Base-by-base conservation (phyloP, 768 basidiomycete genomes). In the Trametes meyenii region DNA sequence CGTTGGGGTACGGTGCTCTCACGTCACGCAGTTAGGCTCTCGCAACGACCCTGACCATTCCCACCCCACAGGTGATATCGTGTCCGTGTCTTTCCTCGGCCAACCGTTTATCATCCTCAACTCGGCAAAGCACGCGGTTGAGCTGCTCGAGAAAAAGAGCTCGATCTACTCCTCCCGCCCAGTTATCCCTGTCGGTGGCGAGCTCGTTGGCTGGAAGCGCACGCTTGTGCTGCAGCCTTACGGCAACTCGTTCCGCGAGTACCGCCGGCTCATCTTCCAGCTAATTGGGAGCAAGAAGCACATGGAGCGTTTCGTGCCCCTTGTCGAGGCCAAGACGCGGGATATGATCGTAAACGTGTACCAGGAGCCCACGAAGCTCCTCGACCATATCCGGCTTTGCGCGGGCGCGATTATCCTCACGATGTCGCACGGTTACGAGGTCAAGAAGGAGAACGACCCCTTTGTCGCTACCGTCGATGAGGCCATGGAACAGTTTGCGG, bases 381-480 rank as follows among this genome's bases (percentile, higher is more conserved):
- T 65, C 3, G 54, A 68, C 3, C 71, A 74, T 55, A 59, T 78
- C 23, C 66, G 70, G 7, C 70, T 73, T 76, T 77, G 56, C 14
- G 67, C 70, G 1, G 72, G 72, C 10, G 59, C 71, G 0, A 69
- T 74, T 45, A 73, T 73, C 39, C 63, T 74, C 14, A 68, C 61
- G 58, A 64, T 74, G 55, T 62, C 71, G 5, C 64, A 72, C 45
- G 73, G 73, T 2, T 74, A 74, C 57, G 44, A 68, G 45, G 68
- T 72, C 11, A 21, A 63, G 42, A 65, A 58, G 5, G 67, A 63
- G 36, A 72, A 77, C 5, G 79, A 83, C 57, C 72, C 72, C 2
- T 73, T 77, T 51, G 66, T 83, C 19, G 43, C 67, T 3, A 63
- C 76, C 3, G 76, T 74, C 5, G 73, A 79, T 36, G 62, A 68